Evolutionary conservation across 495 filamentous ascomycete genomes (phyloP).

Genomic region (Daldinia caldariorum): DNA sequence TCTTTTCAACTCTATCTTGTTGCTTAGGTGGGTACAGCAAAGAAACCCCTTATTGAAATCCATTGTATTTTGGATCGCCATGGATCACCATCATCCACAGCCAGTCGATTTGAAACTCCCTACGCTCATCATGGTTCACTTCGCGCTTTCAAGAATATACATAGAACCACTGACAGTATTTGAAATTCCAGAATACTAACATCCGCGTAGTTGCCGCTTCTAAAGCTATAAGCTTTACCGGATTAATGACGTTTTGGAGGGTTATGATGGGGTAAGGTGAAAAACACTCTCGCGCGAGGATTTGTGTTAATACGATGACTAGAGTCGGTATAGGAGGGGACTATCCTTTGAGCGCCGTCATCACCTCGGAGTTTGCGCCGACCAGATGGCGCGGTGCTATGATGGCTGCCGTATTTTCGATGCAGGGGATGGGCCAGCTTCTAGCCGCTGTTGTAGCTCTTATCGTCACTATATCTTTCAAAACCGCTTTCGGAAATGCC

Average conservation of each 20-base stretch:
- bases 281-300: slow-evolving; percentile 22
- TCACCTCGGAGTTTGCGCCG: slow-evolving; percentile 86
- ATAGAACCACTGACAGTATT: neutral
- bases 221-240: slow-evolving; percentile 69
- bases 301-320: slow-evolving; percentile 13
- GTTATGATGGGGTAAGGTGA: slow-evolving; percentile 70
- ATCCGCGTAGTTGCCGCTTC: slow-evolving; percentile 62
- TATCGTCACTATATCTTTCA: slow-evolving; percentile 76
- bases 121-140: neutral
- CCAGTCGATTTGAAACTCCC: neutral
- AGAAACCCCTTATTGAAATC: neutral
- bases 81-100: neutral
- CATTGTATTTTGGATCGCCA: neutral
- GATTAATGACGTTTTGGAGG: slow-evolving; percentile 82
- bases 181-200: neutral
- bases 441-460: slow-evolving; percentile 75
- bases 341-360: slow-evolving; percentile 79
- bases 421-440: slow-evolving; percentile 84
- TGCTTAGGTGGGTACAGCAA: slow-evolving; percentile 32
- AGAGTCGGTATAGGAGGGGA: slow-evolving; percentile 75
- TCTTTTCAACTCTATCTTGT: slow-evolving; percentile 49
- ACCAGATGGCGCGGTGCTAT: slow-evolving; percentile 87
- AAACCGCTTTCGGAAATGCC: slow-evolving; percentile 64
- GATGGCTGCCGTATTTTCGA: slow-evolving; percentile 89
- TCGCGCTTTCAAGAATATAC: neutral